Evolutionary conservation across 805 yeast species (phyloP).

Genomic region (Spathaspora girioi): DNA sequence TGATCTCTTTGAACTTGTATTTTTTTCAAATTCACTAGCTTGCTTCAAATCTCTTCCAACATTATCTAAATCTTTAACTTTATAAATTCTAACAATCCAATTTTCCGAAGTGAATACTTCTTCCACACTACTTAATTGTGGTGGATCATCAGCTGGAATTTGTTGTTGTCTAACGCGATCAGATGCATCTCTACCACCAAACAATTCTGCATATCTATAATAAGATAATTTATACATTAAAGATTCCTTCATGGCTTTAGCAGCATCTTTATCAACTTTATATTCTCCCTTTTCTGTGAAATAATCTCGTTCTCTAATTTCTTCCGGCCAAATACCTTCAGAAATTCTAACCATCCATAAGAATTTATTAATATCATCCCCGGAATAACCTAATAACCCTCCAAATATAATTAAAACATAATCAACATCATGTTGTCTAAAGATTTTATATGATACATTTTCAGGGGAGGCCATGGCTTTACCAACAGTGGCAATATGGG

Average conservation of each 20-base stretch:
- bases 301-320: conserved; percentile 77
- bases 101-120: conserved; percentile 95
- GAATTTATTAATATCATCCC: conserved; percentile 95
- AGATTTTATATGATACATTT: conserved; percentile 81
- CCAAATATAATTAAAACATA: conserved; percentile 92
- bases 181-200: conserved; percentile 53
- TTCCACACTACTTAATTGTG: conserved; percentile 70
- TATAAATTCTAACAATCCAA: conserved; percentile 94
- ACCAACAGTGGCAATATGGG: conserved; percentile 98
- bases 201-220: conserved; percentile 77
- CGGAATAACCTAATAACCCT: conserved; percentile 87
- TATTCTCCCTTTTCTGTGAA: conserved; percentile 87
- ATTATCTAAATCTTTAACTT: conserved; percentile 82
- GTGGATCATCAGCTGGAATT: conserved; percentile 48
- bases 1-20: conserved; percentile 27
- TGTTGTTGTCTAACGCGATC: conserved; percentile 90
- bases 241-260: conserved; percentile 82
- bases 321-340: conserved; percentile 99
- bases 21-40: conserved; percentile 52
- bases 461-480: conserved; percentile 93
- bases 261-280: conserved; percentile 76
- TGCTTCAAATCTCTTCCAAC: conserved; percentile 74
- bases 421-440: conserved; percentile 90
- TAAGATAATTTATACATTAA: conserved; percentile 93
- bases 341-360: conserved; percentile 98